Evolutionary conservation across 1,284 basidiomycete genomes (phyloP).

Genomic region (Cutaneotrichosporon sp.): DNA sequence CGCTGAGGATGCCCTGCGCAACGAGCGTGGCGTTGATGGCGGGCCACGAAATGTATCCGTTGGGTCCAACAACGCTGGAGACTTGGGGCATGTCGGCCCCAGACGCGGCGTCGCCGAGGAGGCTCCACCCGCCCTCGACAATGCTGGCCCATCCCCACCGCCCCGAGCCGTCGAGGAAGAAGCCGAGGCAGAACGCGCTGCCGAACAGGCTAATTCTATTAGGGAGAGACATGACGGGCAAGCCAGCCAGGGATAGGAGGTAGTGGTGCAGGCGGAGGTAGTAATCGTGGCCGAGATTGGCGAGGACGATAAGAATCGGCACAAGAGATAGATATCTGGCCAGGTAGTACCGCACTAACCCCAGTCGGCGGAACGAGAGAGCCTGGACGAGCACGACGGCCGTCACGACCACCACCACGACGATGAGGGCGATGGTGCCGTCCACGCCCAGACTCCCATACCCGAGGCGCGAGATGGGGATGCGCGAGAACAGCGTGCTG

Average conservation of each 20-base stretch:
- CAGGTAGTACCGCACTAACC: constrained; percentile 43
- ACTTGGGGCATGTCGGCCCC: constrained; percentile 27
- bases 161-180: constrained; percentile 48
- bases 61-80: neutral
- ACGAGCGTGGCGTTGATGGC: constrained; percentile 22
- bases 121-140: constrained; percentile 28
- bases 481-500: constrained; percentile 40
- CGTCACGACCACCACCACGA: constrained; percentile 33
- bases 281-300: constrained; percentile 36
- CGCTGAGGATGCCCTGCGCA: constrained; percentile 24
- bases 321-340: constrained; percentile 43
- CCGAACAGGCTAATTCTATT: constrained; percentile 41
- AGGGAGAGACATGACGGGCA: constrained; percentile 44
- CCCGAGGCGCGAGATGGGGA: constrained; percentile 44
- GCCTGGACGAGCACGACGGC: constrained; percentile 41
- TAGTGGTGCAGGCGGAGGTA: constrained; percentile 47
- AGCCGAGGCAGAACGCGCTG: constrained; percentile 44
- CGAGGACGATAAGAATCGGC: constrained; percentile 41
- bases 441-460: constrained; percentile 36
- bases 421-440: constrained; percentile 34
- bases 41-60: constrained; percentile 22
- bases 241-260: constrained; percentile 35
- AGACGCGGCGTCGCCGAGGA: constrained; percentile 32
- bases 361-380: constrained; percentile 35
- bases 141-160: constrained; percentile 49